phyloP scores from a whole-genome alignment of 192 early-diverging fungal species.

The Backusella circina region DNA sequence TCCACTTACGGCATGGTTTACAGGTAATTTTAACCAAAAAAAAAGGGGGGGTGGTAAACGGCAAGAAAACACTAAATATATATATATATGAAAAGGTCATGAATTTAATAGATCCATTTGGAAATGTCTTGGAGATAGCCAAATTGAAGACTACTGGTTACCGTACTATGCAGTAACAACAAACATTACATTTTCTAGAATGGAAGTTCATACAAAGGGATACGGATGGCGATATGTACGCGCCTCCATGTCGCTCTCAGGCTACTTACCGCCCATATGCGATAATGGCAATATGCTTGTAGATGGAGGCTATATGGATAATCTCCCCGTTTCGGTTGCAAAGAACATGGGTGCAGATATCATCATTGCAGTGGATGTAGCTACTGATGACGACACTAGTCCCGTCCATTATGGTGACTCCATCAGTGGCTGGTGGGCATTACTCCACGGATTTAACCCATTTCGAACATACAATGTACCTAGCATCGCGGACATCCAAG shows the following conservation, averaged over 20 bases:
- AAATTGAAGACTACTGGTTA: constrained; percentile 97
- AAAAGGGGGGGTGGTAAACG: too few species aligned
- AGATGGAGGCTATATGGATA: constrained; percentile 98
- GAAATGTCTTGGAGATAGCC: constrained; percentile 91
- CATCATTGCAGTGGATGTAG: constrained; percentile 94
- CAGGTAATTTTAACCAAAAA: constrained; percentile 41
- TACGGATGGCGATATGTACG: constrained; percentile 97
- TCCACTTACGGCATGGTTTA: constrained; percentile 88
- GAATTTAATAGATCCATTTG: constrained; percentile 95
- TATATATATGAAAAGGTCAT: constrained; percentile 48
- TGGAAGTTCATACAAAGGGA: constrained; percentile 87
- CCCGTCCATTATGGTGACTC: constrained; percentile 88
- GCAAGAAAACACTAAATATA: not conserved
- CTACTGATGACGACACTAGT: constrained; percentile 87
- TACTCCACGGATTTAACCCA: constrained; percentile 80
- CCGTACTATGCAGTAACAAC: constrained; percentile 93
- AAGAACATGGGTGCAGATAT: constrained; percentile 77
- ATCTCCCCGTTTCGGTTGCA: constrained; percentile 82
- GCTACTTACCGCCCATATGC: constrained; percentile 92
- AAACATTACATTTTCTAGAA: constrained; percentile 93
- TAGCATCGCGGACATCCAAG: constrained; percentile 91
- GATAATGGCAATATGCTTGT: constrained; percentile 95
- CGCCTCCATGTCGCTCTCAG: constrained; percentile 96
- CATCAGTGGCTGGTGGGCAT: constrained; percentile 86
- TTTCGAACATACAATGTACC: constrained; percentile 75